Evolutionary conservation across 2,329 filamentous ascomycete genomes (phyloP).

Genomic region (Nannizziopsis barbatae): DNA sequence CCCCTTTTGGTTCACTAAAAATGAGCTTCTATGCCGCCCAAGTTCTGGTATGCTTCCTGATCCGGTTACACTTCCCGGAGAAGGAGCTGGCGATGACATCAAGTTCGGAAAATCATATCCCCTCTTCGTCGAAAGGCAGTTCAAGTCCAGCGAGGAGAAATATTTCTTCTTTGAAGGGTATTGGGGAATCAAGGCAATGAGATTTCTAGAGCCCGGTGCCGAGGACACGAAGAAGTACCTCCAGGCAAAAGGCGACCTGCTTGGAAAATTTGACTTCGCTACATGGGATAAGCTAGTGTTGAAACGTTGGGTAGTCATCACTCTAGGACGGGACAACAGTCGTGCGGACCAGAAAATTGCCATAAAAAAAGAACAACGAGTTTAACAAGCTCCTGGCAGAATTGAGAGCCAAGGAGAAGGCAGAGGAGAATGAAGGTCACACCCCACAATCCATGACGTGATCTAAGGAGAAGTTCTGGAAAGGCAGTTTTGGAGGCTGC

Average conservation of each 20-base stretch:
- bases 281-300: not conserved
- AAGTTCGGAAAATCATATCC: slow-evolving; percentile 5
- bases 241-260: not conserved
- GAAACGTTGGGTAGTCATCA: not conserved
- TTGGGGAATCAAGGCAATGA: slow-evolving; percentile 6
- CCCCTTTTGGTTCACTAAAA: slow-evolving; percentile 11
- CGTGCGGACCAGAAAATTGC: not conserved
- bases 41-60: slow-evolving; percentile 10
- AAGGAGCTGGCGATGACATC: not conserved
- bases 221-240: slow-evolving; percentile 7
- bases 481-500: too few relatives aligned
- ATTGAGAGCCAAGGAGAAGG: not conserved
- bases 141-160: not conserved
- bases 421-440: not conserved
- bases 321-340: not conserved
- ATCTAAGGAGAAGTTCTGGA: too few relatives aligned
- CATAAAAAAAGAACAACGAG: not conserved
- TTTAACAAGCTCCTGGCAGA: not conserved
- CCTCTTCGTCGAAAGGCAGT: slow-evolving; percentile 3
- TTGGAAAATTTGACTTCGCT: not conserved
- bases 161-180: slow-evolving; percentile 4
- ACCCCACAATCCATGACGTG: too few relatives aligned
- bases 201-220: slow-evolving; percentile 9
- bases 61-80: not conserved
- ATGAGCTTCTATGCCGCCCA: slow-evolving; percentile 10